phyloP scores from a whole-genome alignment of 768 basidiomycete genomes.

The Asterophora lycoperdoides region DNA sequence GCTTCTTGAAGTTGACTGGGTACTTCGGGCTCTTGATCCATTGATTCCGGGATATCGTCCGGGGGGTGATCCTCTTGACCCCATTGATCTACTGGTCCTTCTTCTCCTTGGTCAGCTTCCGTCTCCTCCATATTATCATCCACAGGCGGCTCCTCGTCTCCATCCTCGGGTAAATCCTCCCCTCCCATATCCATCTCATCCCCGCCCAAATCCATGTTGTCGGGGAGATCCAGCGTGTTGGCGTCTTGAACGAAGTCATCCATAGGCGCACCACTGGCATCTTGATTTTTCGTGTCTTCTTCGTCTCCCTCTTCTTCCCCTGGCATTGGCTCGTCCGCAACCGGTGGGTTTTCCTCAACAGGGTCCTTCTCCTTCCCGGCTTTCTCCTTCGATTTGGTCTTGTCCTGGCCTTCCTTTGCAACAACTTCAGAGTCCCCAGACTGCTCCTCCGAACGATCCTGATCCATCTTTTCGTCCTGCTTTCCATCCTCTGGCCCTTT shows the following conservation, averaged over 20 bases:
- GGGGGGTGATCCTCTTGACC: constrained; percentile 19
- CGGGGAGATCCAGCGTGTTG: constrained; percentile 84
- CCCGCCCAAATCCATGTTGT: constrained; percentile 67
- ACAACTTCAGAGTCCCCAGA: constrained; percentile 61
- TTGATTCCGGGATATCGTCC: constrained; percentile 23
- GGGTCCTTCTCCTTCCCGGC: constrained; percentile 24
- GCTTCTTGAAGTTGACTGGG: constrained; percentile 21
- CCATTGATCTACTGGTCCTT: constrained; percentile 16
- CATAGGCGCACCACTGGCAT: constrained; percentile 60
- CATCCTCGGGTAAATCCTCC: constrained; percentile 25
- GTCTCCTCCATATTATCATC: constrained; percentile 31
- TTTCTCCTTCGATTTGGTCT: constrained; percentile 31
- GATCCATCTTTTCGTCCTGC: constrained; percentile 52
- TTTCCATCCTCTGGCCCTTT: constrained; percentile 49
- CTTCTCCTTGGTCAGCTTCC: constrained; percentile 21
- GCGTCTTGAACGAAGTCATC: constrained; percentile 77
- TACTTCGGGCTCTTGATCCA: constrained; percentile 22
- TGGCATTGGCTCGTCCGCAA: constrained; percentile 15
- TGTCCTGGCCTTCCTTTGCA: constrained; percentile 66
- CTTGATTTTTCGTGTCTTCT: constrained; percentile 39
- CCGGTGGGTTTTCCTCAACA: constrained; percentile 16
- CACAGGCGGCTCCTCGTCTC: constrained; percentile 28
- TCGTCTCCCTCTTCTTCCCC: constrained; percentile 34
- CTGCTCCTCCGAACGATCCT: constrained; percentile 55
- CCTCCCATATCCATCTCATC: constrained; percentile 33